A percentile compares a stretch with the other conserved stretches of the same genome.
These are phyloP conservation scores for Hypoxylon trugodes DNA, from an alignment of 495 filamentous ascomycete species.

Conservation along the genomic window DNA sequence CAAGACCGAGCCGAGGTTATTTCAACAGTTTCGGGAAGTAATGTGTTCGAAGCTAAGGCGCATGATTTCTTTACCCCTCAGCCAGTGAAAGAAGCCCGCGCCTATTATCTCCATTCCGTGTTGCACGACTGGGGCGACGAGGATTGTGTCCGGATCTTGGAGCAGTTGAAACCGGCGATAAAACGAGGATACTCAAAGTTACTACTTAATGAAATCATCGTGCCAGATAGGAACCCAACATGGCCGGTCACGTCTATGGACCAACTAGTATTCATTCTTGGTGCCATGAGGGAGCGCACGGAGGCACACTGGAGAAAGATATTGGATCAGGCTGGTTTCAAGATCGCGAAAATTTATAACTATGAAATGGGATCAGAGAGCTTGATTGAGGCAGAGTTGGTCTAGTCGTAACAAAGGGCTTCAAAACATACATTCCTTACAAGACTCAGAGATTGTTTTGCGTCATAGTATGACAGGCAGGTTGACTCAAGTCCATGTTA, in stretches of 20 bases:
- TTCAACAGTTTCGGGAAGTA: slow-evolving; percentile 7
- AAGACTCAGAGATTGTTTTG: too few relatives aligned
- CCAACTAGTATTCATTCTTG: slow-evolving; percentile 53
- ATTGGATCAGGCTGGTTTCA: slow-evolving; percentile 48
- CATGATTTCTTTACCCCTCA: slow-evolving; percentile 66
- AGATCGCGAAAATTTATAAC: slow-evolving; percentile 46
- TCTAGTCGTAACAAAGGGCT: neutral
- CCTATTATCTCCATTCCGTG: slow-evolving; percentile 57
- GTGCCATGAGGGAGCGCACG: slow-evolving; percentile 47
- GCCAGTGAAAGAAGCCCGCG: slow-evolving; percentile 53
- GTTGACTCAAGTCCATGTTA: too few relatives aligned
- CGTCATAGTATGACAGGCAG: too few relatives aligned
- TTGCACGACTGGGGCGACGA: slow-evolving; percentile 62
- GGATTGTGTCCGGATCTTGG: slow-evolving; percentile 50
- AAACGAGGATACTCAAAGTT: slow-evolving; percentile 54
- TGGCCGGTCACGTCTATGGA: slow-evolving; percentile 56
- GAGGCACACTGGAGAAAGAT: slow-evolving; percentile 49
- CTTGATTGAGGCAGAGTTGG: slow-evolving; percentile 47
- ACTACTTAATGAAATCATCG: slow-evolving; percentile 62
- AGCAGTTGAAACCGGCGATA: slow-evolving; percentile 44
- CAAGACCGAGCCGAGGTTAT: slow-evolving; percentile 58
- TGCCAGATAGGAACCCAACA: slow-evolving; percentile 53
- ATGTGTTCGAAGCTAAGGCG: neutral
- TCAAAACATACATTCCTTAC: too few relatives aligned
- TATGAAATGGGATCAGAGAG: slow-evolving; percentile 43